Conservation (phyloP, 129 eudicot genomes). For the Pseudognaphalium luteoalbum region DNA sequence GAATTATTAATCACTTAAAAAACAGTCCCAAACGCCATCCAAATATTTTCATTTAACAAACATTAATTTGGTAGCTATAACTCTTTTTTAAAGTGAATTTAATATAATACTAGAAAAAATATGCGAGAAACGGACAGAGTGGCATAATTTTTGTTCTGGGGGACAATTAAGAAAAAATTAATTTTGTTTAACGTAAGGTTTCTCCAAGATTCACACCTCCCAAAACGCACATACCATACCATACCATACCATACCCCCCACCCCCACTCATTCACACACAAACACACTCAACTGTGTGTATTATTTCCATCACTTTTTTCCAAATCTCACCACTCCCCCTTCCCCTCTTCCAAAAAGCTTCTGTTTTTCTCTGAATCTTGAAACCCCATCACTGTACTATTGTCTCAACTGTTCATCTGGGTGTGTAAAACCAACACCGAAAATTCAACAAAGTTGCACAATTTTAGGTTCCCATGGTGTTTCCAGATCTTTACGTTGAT, state of each 20-base stretch:
- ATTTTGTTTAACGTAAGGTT: slow-evolving; percentile 50
- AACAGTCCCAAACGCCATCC: neutral
- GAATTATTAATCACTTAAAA: neutral
- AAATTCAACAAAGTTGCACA: neutral
- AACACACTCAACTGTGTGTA: neutral
- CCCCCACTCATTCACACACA: slow-evolving; percentile 32
- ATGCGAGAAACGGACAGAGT: slow-evolving; percentile 27
- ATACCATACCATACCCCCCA: neutral
- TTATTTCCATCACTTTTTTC: slow-evolving; percentile 36
- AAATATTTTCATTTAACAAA: neutral
- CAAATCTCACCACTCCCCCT: slow-evolving; percentile 41
- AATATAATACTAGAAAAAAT: neutral
- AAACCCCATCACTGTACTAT: slow-evolving; percentile 30
- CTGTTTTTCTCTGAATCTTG: slow-evolving; percentile 32
- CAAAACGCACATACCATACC: slow-evolving; percentile 32
- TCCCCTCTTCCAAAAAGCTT: slow-evolving; percentile 16
- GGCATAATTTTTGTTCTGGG: slow-evolving; percentile 25
- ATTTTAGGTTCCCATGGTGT: slow-evolving; percentile 24
- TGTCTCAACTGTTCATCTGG: neutral
- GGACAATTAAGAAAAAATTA: slow-evolving; percentile 6
- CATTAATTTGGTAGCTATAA: neutral
- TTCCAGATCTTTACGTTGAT: slow-evolving; percentile 37
- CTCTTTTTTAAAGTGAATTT: neutral
- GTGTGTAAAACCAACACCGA: neutral
- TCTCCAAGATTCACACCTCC: slow-evolving; percentile 56